A percentile compares a stretch with the other conserved stretches of the same genome.
phyloP scores from a whole-genome alignment of 805 yeast species.

The Myxozyma lipomycoides region DNA sequence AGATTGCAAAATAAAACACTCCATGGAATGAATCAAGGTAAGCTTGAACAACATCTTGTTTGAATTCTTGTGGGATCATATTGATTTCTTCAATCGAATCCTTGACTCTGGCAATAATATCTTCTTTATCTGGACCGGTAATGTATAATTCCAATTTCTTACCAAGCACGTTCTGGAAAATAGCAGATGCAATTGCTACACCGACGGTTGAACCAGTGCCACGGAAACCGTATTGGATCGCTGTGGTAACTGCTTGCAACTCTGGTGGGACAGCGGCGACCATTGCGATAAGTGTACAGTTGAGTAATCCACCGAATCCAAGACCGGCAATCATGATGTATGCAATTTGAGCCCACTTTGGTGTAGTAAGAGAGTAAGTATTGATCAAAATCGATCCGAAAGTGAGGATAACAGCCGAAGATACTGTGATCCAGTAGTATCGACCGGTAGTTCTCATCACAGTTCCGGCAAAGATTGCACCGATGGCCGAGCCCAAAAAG shows the following conservation, averaged over 20 bases:
- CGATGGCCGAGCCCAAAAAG: conserved; percentile 62
- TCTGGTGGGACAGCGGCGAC: conserved; percentile 57
- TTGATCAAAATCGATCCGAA: conserved; percentile 17
- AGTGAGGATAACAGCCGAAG: conserved; percentile 27
- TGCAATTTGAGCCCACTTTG: conserved; percentile 13
- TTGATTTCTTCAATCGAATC: conserved; percentile 24
- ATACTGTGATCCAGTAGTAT: conserved; percentile 27
- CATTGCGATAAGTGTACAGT: conserved; percentile 58
- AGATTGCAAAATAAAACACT: conserved; percentile 22
- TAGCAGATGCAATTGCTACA: conserved; percentile 55
- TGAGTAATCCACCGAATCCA: conserved; percentile 53
- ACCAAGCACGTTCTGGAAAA: conserved; percentile 47
- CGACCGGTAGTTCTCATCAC: conserved; percentile 62
- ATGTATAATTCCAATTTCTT: conserved; percentile 25
- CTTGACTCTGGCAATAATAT: conserved; percentile 20
- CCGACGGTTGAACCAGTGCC: conserved; percentile 70
- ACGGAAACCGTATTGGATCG: conserved; percentile 70
- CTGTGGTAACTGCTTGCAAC: conserved; percentile 68
- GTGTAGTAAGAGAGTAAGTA: conserved; percentile 10
- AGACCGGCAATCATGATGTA: conserved; percentile 49
- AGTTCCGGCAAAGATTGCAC: conserved; percentile 63
- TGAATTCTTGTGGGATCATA: conserved; percentile 13
- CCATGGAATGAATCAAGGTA: conserved; percentile 26
- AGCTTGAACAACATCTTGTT: conserved; percentile 19
- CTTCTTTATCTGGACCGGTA: conserved; percentile 17